phyloP scores from a whole-genome alignment of 768 basidiomycete species.

The Roridomyces roridus region DNA sequence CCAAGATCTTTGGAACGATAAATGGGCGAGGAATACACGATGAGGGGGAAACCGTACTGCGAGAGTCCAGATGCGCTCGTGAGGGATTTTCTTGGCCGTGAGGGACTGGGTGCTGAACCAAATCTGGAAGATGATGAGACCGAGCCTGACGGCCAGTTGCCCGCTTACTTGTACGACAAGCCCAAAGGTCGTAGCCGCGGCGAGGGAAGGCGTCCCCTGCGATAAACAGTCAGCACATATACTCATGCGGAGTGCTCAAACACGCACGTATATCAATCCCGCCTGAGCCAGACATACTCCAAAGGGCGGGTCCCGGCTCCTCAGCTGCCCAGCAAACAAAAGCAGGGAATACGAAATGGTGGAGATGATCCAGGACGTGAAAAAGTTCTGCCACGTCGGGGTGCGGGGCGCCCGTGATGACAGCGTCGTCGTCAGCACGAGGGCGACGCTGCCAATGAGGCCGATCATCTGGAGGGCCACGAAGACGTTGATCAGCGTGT shows the following conservation, averaged over 20 bases:
- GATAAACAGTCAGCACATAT: not conserved
- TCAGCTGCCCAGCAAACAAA: constrained; percentile 28
- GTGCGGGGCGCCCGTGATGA: constrained; percentile 28
- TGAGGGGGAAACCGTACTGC: not conserved
- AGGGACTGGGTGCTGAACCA: constrained; percentile 29
- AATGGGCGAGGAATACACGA: not conserved
- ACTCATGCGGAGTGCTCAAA: too few species aligned
- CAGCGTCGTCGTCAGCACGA: constrained; percentile 29
- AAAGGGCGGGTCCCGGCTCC: constrained; percentile 20
- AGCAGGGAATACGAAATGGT: constrained; percentile 35
- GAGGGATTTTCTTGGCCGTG: constrained; percentile 7
- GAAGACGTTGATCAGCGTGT: constrained; percentile 27
- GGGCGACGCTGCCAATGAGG: constrained; percentile 27
- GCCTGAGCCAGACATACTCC: constrained; percentile 33
- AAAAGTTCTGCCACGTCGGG: constrained; percentile 37
- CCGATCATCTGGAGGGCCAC: constrained; percentile 32
- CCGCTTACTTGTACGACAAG: constrained; percentile 25
- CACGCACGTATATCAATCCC: constrained; percentile 31
- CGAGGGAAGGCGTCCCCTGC: constrained; percentile 25
- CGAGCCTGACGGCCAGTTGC: not conserved
- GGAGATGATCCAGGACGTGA: constrained; percentile 36
- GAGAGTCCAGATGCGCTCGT: constrained; percentile 19
- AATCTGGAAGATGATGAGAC: constrained; percentile 18
- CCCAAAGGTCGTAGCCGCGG: constrained; percentile 30
- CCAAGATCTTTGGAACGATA: constrained; percentile 20